Evolutionary conservation across 208 protist species (phyloP).

Genomic region (Perkinsela sp.): DNA sequence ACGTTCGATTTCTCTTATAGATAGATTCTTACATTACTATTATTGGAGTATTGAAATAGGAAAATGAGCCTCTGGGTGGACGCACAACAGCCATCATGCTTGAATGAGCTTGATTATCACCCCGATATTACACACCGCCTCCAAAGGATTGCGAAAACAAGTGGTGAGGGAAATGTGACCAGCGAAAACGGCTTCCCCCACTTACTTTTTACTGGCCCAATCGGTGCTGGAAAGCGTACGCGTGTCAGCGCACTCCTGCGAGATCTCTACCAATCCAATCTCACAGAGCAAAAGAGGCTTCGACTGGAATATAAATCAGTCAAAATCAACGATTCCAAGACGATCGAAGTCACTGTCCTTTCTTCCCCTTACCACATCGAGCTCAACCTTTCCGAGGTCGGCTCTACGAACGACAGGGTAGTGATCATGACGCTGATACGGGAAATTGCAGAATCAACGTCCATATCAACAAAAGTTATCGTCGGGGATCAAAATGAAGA

Average conservation of each 20-base stretch:
- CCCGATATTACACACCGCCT: conserved; percentile 56
- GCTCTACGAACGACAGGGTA: conserved; percentile 72
- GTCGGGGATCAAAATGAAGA: neutral
- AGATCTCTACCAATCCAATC: conserved; percentile 58
- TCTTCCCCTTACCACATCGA: conserved; percentile 92
- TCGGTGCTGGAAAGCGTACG: conserved; percentile 82
- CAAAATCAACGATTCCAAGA: conserved; percentile 60
- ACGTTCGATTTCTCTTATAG: no score
- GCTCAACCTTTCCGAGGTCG: conserved; percentile 91
- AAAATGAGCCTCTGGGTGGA: conserved; percentile 89
- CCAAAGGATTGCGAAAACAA: conserved; percentile 17
- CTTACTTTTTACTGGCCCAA: conserved; percentile 85
- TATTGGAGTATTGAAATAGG: neutral
- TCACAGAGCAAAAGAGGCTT: conserved; percentile 37
- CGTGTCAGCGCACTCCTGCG: conserved; percentile 72
- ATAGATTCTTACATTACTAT: no score
- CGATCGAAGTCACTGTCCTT: conserved; percentile 82
- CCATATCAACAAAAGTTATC: conserved; percentile 24
- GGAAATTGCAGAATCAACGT: conserved; percentile 82
- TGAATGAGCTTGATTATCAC: conserved; percentile 80
- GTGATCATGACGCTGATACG: conserved; percentile 94
- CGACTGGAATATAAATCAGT: conserved; percentile 63
- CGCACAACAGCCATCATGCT: conserved; percentile 83
- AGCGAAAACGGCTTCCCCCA: conserved; percentile 73
- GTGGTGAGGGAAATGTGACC: conserved; percentile 3